Percentiles rank a stretch among this genome's conserved stretches.
These are phyloP conservation scores for Globisporangium acanthophoron DNA, from an alignment of 352 stramenopile species.

Conservation along the genomic window DNA sequence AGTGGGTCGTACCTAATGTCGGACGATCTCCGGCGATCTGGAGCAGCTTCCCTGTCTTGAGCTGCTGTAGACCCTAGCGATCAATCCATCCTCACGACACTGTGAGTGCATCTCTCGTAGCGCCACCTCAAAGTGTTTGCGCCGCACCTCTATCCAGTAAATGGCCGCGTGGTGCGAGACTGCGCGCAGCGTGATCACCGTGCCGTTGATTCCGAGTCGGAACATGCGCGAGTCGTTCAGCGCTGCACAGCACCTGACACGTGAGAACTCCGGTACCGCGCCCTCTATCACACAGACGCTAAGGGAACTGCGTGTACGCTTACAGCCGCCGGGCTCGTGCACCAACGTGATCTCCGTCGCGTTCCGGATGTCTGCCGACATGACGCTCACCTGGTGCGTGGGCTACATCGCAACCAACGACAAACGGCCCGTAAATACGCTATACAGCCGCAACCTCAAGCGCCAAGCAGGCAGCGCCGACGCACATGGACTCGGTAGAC, in stretches of 20 bases:
- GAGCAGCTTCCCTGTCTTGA: conserved; percentile 39
- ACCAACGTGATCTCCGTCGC: conserved; percentile 49
- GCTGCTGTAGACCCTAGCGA: conserved; percentile 37
- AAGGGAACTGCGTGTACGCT: neutral
- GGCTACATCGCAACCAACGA: conserved; percentile 19
- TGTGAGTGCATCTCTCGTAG: neutral
- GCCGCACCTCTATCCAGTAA: conserved; percentile 62
- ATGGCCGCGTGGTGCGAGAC: conserved; percentile 56
- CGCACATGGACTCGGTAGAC: conserved; percentile 67
- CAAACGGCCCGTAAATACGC: neutral
- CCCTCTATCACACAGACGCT: neutral
- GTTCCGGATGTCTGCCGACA: conserved; percentile 63
- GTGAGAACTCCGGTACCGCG: neutral
- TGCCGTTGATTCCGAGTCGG: conserved; percentile 58
- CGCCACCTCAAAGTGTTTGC: too few relatives aligned
- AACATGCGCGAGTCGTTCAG: conserved; percentile 36
- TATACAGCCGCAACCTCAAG: neutral
- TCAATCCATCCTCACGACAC: neutral
- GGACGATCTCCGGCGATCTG: conserved; percentile 36
- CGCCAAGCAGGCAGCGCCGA: conserved; percentile 2
- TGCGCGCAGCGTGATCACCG: conserved; percentile 57
- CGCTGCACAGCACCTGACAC: conserved; percentile 4
- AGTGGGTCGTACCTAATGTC: conserved; percentile 29
- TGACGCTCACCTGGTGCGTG: conserved; percentile 64
- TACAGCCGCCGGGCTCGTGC: conserved; percentile 6